Evolutionary conservation across 306 rosid genomes (phyloP).

Genomic region (Gillenia trifoliata): DNA sequence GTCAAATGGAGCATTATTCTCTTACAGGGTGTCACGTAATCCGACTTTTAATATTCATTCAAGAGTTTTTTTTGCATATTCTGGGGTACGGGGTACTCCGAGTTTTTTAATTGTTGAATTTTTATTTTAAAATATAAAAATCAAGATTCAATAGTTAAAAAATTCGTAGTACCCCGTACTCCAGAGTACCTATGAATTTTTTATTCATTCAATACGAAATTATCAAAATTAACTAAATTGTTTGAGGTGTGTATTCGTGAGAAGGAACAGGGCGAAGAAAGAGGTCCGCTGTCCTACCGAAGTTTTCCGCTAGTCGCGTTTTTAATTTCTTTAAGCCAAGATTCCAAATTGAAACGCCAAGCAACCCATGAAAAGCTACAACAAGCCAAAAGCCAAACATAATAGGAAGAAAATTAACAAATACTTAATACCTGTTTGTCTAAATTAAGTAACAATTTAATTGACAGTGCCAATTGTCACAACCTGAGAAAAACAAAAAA

Average conservation of each 20-base stretch:
- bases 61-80: no score
- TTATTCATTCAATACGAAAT: no score
- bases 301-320: background rate
- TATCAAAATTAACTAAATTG: no score
- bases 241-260: no score
- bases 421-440: background rate
- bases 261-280: background rate
- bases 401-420: background rate
- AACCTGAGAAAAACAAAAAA: background rate
- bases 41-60: no score
- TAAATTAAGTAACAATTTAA: background rate
- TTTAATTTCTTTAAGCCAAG: background rate
- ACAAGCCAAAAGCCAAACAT: background rate
- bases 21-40: background rate
- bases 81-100: no score
- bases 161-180: no score
- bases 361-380: background rate
- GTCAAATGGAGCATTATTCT: background rate
- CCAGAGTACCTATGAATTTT: no score
- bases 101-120: no score
- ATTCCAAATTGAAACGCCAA: conserved; percentile 14
- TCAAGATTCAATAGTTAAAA: no score
- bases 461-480: conserved; percentile 1
- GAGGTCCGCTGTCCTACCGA: no score
- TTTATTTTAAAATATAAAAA: no score